phyloP scores from a whole-genome alignment of 805 yeast species.

The Candida sithepensis region DNA sequence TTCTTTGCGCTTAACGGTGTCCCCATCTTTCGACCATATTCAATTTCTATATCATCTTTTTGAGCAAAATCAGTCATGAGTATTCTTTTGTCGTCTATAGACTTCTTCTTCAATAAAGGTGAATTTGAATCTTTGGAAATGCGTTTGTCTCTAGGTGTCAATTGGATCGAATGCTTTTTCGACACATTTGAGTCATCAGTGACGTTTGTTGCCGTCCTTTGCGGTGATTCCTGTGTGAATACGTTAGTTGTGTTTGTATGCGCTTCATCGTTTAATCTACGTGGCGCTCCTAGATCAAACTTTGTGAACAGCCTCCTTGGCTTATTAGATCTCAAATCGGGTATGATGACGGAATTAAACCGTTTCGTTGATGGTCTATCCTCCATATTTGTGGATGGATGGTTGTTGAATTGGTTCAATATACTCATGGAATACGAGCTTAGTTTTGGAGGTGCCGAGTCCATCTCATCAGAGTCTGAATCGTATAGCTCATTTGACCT shows the following conservation, averaged over 20 bases:
- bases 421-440: constrained; percentile 52
- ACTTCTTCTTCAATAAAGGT: constrained; percentile 19
- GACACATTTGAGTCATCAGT: constrained; percentile 4
- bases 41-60: constrained; percentile 1
- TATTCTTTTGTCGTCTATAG: constrained; percentile 8
- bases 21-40: not conserved
- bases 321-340: not conserved
- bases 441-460: constrained; percentile 49
- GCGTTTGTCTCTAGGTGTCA: constrained; percentile 17
- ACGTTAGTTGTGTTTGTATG: constrained; percentile 2
- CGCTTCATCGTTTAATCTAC: constrained; percentile 35
- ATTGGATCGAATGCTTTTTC: constrained; percentile 14
- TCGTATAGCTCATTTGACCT: not conserved
- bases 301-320: constrained; percentile 20
- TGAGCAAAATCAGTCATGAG: constrained; percentile 11
- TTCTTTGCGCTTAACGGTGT: not conserved
- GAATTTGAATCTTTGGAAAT: constrained; percentile 12
- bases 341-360: not conserved
- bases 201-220: constrained; percentile 12
- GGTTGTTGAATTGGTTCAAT: constrained; percentile 33
- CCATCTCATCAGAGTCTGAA: constrained; percentile 25
- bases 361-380: constrained; percentile 1
- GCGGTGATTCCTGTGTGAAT: constrained; percentile 11
- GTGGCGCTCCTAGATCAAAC: constrained; percentile 48
- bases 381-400: not conserved